Conservation (phyloP, 257 asterid species). For the Salvia miltiorrhiza region DNA sequence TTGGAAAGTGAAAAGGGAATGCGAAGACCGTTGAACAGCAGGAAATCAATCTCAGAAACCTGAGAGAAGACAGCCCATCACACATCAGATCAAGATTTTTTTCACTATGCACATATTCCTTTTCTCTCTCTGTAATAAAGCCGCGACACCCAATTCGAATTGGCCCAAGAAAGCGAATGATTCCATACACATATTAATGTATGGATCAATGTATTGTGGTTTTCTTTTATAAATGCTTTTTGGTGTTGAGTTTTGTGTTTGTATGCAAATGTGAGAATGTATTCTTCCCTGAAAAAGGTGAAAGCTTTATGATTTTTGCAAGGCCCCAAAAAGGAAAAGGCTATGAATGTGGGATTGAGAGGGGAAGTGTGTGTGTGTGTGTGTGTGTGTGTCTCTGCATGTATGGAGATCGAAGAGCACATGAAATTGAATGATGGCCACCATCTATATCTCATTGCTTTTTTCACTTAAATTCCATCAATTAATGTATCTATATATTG, state of each 20-base stretch:
- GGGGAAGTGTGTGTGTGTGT: conserved; percentile 16
- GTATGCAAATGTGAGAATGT: not conserved
- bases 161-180: conserved; percentile 48
- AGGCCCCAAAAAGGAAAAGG: conserved; percentile 42
- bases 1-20: conserved; percentile 37
- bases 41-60: conserved; percentile 25
- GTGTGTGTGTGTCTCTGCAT: conserved; percentile 27
- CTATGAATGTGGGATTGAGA: conserved; percentile 23
- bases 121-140: conserved; percentile 46
- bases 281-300: conserved; percentile 23
- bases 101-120: conserved; percentile 37
- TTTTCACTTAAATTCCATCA: conserved; percentile 13
- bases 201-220: conserved; percentile 3
- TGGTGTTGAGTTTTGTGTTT: not conserved
- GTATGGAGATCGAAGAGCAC: conserved; percentile 71
- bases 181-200: conserved; percentile 29
- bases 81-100: conserved; percentile 44
- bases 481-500: not conserved
- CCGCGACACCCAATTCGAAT: conserved; percentile 43
- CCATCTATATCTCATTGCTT: conserved; percentile 30
- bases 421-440: conserved; percentile 60
- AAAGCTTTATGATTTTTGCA: conserved; percentile 36
- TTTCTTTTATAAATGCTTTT: not conserved
- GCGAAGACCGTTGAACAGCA: conserved; percentile 53
- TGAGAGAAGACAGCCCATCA: conserved; percentile 42